A percentile compares a stretch with the other conserved stretches of the same genome.
phyloP scores from a whole-genome alignment of 352 stramenopile genomes.

The Phytopythium delawarense region DNA sequence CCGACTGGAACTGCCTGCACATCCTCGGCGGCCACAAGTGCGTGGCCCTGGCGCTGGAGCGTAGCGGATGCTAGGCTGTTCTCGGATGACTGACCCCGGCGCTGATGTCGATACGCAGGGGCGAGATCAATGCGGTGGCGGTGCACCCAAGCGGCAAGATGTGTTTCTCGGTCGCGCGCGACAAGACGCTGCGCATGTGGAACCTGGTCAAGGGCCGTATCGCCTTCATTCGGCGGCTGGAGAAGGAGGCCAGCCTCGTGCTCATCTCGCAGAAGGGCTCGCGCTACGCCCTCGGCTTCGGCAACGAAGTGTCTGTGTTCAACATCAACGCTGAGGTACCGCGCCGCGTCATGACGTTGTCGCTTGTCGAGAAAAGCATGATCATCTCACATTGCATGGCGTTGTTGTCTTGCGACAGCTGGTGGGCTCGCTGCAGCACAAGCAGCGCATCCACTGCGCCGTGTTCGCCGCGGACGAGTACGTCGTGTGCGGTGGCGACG shows the following conservation, averaged over 20 bases:
- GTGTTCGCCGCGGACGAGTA: conserved; percentile 74
- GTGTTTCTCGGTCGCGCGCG: conserved; percentile 78
- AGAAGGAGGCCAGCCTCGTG: conserved; percentile 74
- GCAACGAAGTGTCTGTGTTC: conserved; percentile 73
- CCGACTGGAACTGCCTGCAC: conserved; percentile 88
- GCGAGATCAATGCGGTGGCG: conserved; percentile 77
- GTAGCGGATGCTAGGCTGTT: background rate
- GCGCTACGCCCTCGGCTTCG: conserved; percentile 69
- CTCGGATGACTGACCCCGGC: background rate
- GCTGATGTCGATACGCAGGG: conserved; percentile 23
- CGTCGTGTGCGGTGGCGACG: conserved; percentile 70
- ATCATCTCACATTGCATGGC: conserved; percentile 5
- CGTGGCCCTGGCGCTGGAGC: conserved; percentile 4
- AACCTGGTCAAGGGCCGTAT: conserved; percentile 88
- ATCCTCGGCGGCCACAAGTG: conserved; percentile 88
- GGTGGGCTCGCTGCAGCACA: conserved; percentile 59
- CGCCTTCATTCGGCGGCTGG: conserved; percentile 82
- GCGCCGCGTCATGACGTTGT: background rate
- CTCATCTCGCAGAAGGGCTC: conserved; percentile 73
- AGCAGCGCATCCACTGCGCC: conserved; percentile 70
- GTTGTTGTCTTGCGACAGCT: conserved; percentile 23
- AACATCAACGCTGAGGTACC: conserved; percentile 71
- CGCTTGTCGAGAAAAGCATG: too few species aligned
- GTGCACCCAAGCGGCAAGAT: conserved; percentile 88
- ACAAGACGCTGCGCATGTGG: conserved; percentile 88